Base-by-base conservation (phyloP, 2,329 filamentous ascomycete species). In the Cercospora zeina region DNA sequence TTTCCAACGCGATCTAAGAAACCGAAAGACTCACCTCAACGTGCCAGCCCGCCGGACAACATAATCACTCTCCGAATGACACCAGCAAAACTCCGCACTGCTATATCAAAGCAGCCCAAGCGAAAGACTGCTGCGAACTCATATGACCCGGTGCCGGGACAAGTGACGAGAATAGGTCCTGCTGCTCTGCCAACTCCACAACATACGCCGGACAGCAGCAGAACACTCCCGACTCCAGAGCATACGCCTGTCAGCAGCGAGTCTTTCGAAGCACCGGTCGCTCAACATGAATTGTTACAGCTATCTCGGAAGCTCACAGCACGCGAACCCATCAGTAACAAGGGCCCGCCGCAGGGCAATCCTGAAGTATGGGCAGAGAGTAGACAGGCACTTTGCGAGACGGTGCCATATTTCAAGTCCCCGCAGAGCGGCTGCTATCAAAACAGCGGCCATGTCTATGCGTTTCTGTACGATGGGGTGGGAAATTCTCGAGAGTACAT, bases 321-420 rank as follows among this genome's bases (percentile, higher is more conserved):
- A 21, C 65, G 71, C 19, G 49, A 67, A 24, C 67, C 72, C 4
- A 30, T 74, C 13, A 58, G n/a, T 1, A 49, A 49, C 8, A 76
- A 76, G 59, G 75, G 75, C 6, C 53, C 68, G 4, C 75, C 79
- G 6, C 51, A 58, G 16, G 72, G 73, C 16, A 62, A 72, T 16
- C 84, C 85, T 6, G 73, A 77, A 10, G 81, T 85, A 0, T 89
- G 85, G 84, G 80, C 86, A 0, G 77, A 83, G 4, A 77, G 75
- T 36, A 81, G 88, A 3, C 83, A 86, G 61, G 82, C 82, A 13
- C 75, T 91, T 0, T 89, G 84, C 66, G 86, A 90, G 68, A 81
- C 86, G 0, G 70, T 90, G 0, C 80, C 82, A 0, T 89, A 86
- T 74, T 90, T 85, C 73, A 82, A 80, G 13, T 76, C 83, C 1